Evolutionary conservation across 2,329 filamentous ascomycete genomes (phyloP).

Genomic region (Fusarium illudens): DNA sequence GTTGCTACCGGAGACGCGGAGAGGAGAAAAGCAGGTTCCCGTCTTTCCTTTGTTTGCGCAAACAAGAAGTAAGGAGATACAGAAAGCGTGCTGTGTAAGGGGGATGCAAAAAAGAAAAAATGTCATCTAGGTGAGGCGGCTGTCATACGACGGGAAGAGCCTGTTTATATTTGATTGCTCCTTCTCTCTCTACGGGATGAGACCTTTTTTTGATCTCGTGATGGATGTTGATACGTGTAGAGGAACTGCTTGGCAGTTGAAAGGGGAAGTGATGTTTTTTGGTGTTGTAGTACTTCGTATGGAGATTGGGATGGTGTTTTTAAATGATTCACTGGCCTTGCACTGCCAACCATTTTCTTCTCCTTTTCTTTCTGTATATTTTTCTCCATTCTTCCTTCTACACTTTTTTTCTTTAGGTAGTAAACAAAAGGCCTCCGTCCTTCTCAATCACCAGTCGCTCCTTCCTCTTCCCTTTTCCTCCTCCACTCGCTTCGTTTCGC

Average conservation of each 20-base stretch:
- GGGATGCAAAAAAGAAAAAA: not conserved
- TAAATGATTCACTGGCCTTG: constrained; percentile 5
- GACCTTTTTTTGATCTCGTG: constrained; percentile 11
- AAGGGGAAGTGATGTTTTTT: no score
- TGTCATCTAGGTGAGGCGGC: constrained; percentile 21
- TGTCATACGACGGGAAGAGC: constrained; percentile 5
- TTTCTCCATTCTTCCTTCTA: not conserved
- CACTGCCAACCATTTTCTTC: not conserved
- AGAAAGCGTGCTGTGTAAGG: constrained; percentile 8
- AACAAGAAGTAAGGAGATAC: not conserved
- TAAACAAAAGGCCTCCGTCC: not conserved
- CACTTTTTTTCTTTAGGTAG: not conserved
- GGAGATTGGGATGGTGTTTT: constrained; percentile 5
- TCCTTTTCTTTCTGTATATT: not conserved
- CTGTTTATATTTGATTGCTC: constrained; percentile 6
- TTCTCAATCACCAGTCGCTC: not conserved
- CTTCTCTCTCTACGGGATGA: constrained; percentile 1
- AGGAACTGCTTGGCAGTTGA: not conserved
- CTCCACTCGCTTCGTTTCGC: not conserved
- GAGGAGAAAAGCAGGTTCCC: constrained; percentile 12
- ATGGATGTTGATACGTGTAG: not conserved
- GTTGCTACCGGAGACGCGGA: constrained; percentile 27
- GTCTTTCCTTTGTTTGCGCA: constrained; percentile 21
- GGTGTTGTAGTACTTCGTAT: constrained; percentile 2
- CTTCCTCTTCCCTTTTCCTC: not conserved